These are phyloP conservation scores for Trametes coccinea DNA, from an alignment of 768 basidiomycete species.

Conservation along the genomic window DNA sequence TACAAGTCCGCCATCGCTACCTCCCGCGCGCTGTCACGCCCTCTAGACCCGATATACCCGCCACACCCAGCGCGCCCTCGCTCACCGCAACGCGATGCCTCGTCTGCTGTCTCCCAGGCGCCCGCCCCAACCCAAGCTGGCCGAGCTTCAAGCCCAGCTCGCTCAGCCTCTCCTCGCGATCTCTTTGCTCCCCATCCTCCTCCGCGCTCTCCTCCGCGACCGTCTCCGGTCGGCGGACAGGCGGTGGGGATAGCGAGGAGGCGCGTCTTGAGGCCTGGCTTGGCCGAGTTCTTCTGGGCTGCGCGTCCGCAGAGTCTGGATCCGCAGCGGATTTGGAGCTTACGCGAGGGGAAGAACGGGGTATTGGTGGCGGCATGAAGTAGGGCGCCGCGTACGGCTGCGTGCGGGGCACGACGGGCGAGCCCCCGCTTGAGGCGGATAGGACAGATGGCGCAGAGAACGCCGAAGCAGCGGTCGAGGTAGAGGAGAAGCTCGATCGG, in stretches of 20 bases:
- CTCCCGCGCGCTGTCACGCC: too few species aligned
- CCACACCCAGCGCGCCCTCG: not conserved
- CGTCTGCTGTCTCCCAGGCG: not conserved
- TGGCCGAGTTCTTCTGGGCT: too few species aligned
- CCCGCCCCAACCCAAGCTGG: slow-evolving; percentile 1
- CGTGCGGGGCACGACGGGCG: slow-evolving; percentile 19
- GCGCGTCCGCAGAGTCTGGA: not conserved
- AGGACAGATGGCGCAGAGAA: slow-evolving; percentile 8
- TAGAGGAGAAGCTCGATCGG: slow-evolving; percentile 17
- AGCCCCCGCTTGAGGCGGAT: not conserved
- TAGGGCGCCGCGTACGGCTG: slow-evolving; percentile 31
- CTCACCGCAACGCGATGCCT: slow-evolving; percentile 11
- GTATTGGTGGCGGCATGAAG: slow-evolving; percentile 23
- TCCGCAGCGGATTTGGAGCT: not conserved
- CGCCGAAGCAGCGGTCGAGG: slow-evolving; percentile 5
- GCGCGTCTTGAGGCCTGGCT: not conserved
- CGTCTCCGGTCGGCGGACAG: slow-evolving; percentile 1
- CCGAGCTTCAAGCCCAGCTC: slow-evolving; percentile 10
- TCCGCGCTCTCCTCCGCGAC: slow-evolving; percentile 17
- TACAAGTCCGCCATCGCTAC: not conserved
- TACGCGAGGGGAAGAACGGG: not conserved
- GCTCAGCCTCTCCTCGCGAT: not conserved
- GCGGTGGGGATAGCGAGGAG: slow-evolving; percentile 1
- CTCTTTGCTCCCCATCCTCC: not conserved
- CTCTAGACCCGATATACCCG: too few species aligned